Conservation (phyloP, 768 basidiomycete genomes). For the Neoboletus brunneissimus region DNA sequence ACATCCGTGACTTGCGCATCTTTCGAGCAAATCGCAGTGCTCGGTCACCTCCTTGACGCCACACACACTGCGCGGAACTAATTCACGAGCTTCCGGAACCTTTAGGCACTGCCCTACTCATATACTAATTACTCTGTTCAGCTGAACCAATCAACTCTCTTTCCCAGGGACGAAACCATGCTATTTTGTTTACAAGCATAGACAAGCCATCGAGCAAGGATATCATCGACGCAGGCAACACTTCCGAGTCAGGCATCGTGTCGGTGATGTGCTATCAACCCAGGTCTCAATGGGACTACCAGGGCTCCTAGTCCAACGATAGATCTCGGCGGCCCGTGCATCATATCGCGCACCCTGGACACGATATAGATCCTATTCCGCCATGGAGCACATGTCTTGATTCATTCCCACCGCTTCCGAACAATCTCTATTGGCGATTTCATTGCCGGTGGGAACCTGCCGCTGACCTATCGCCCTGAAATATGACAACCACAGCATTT, state of each 20-base stretch:
- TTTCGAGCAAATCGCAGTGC: background rate
- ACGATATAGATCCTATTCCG: slow-evolving; percentile 41
- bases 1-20: background rate
- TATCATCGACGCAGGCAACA: background rate
- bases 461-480: slow-evolving; percentile 54
- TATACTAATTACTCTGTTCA: too few species aligned
- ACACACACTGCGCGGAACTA: background rate
- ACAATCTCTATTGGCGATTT: slow-evolving; percentile 57
- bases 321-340: slow-evolving; percentile 12
- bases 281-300: background rate
- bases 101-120: too few species aligned
- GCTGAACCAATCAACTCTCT: too few species aligned
- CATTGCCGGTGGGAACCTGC: slow-evolving; percentile 42
- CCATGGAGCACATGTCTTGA: slow-evolving; percentile 35
- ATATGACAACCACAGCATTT: slow-evolving; percentile 33
- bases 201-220: background rate
- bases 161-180: too few species aligned
- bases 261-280: background rate
- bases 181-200: background rate
- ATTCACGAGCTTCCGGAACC: background rate
- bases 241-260: background rate
- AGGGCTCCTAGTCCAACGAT: background rate
- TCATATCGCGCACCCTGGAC: slow-evolving; percentile 46
- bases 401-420: background rate
- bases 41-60: background rate